These are phyloP conservation scores for Malus hybrid DNA, from an alignment of 331 rosid species.

Conservation along the genomic window DNA sequence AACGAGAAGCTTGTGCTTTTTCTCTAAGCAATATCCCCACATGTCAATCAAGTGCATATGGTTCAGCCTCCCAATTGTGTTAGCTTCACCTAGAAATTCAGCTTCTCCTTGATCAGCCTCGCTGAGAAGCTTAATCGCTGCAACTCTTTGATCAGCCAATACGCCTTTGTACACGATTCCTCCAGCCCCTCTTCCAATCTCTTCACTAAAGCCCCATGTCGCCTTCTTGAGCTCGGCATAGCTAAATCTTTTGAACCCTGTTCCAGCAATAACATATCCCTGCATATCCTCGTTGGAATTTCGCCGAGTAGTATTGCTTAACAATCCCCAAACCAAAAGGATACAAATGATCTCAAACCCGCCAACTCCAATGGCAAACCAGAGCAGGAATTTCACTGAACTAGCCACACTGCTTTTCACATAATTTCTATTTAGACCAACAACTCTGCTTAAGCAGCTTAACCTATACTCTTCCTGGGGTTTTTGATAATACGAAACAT, in stretches of 20 bases:
- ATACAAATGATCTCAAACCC: conserved; percentile 32
- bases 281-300: not conserved
- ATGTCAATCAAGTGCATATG: conserved; percentile 69
- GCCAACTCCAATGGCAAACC: conserved; percentile 41
- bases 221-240: conserved; percentile 44
- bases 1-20: conserved; percentile 53
- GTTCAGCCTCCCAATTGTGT: conserved; percentile 56
- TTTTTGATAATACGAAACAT: not conserved
- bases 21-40: conserved; percentile 70
- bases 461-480: conserved; percentile 11
- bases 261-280: conserved; percentile 23
- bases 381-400: conserved; percentile 14
- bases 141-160: conserved; percentile 38
- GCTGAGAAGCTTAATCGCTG: conserved; percentile 41
- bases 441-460: conserved; percentile 5
- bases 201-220: conserved; percentile 33
- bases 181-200: conserved; percentile 57
- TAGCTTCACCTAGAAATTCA: conserved; percentile 52
- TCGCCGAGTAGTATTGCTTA: conserved; percentile 9
- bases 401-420: not conserved
- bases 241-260: conserved; percentile 44
- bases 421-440: conserved; percentile 12
- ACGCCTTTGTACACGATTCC: conserved; percentile 55
- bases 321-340: conserved; percentile 20
- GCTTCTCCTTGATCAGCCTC: conserved; percentile 48